These are phyloP conservation scores for Gilbertella persicaria DNA, from an alignment of 371 early-diverging fungal species.

Conservation along the genomic window DNA sequence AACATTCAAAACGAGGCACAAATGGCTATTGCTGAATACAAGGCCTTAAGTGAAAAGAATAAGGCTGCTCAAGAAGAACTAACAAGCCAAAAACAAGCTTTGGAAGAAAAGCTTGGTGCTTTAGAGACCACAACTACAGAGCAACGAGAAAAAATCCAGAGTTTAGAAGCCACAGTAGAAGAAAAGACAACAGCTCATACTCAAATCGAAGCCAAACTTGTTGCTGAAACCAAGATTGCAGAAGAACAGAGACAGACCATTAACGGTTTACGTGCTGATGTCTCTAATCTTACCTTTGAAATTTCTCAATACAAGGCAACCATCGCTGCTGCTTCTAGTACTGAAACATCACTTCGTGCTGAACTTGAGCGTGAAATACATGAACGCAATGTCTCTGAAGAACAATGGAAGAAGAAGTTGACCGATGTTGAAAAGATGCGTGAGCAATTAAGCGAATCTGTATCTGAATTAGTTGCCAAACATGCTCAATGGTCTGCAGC, in stretches of 20 bases:
- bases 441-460: conserved; percentile 1
- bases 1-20: conserved; percentile 12
- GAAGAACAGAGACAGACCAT: conserved; percentile 14
- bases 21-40: conserved; percentile 9
- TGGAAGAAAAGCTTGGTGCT: conserved; percentile 14
- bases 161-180: conserved; percentile 5
- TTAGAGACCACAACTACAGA: conserved; percentile 1
- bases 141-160: conserved; percentile 9
- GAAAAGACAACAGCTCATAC: conserved; percentile 30
- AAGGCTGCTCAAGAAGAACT: conserved; percentile 22
- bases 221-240: neutral
- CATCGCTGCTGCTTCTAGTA: neutral
- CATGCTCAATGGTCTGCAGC: conserved; percentile 10
- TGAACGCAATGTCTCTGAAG: conserved; percentile 2
- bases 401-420: conserved; percentile 6
- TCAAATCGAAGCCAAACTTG: conserved; percentile 23
- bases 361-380: conserved; percentile 5
- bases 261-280: conserved; percentile 8
- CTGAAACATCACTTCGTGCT: neutral
- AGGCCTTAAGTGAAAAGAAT: conserved; percentile 25
- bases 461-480: conserved; percentile 4
- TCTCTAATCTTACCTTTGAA: conserved; percentile 7
- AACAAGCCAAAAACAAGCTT: conserved; percentile 10
- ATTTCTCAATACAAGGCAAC: conserved; percentile 11
- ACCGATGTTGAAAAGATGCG: conserved; percentile 4